Percentiles rank a stretch among this genome's conserved stretches.
phyloP scores from a whole-genome alignment of 805 yeast genomes.

The Komagataella pseudopastoris region DNA sequence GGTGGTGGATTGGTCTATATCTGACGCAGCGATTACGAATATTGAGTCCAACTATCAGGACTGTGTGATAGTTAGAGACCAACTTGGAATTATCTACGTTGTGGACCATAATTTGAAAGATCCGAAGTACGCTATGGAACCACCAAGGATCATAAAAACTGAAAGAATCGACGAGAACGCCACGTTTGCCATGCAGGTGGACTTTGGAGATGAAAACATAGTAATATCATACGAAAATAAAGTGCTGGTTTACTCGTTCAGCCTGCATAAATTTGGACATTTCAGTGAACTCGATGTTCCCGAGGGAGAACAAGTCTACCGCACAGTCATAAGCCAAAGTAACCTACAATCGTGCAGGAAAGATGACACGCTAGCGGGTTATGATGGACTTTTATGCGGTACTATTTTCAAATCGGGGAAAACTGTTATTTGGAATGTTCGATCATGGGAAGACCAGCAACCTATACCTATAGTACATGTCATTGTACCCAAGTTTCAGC shows the following conservation, averaged over 20 bases:
- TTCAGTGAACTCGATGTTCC: not conserved
- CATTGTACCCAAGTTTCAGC: constrained; percentile 1
- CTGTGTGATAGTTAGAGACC: constrained; percentile 10
- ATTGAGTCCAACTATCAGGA: constrained; percentile 17
- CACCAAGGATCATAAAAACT: not conserved
- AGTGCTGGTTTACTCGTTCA: constrained; percentile 11
- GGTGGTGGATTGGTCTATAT: constrained; percentile 5
- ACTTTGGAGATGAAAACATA: constrained; percentile 17
- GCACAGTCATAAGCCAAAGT: constrained; percentile 12
- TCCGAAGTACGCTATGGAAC: not conserved
- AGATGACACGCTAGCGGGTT: constrained; percentile 17
- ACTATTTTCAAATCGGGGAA: constrained; percentile 24
- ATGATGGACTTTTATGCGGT: constrained; percentile 26
- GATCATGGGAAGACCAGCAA: constrained; percentile 10
- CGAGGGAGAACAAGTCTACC: constrained; percentile 6
- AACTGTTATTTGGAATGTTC: constrained; percentile 27
- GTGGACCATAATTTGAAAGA: constrained; percentile 9
- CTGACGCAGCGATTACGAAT: constrained; percentile 8
- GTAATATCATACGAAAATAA: constrained; percentile 8
- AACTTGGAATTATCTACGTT: constrained; percentile 11
- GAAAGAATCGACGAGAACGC: constrained; percentile 2
- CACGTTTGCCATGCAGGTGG: constrained; percentile 11
- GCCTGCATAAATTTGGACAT: constrained; percentile 2
- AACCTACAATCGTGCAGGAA: constrained; percentile 5
- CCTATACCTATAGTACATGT: constrained; percentile 2